Evolutionary conservation across 139 green algal species (phyloP), one percentile per base, ranked within the genome.

Genomic region (Coelastrella sp.): DNA sequence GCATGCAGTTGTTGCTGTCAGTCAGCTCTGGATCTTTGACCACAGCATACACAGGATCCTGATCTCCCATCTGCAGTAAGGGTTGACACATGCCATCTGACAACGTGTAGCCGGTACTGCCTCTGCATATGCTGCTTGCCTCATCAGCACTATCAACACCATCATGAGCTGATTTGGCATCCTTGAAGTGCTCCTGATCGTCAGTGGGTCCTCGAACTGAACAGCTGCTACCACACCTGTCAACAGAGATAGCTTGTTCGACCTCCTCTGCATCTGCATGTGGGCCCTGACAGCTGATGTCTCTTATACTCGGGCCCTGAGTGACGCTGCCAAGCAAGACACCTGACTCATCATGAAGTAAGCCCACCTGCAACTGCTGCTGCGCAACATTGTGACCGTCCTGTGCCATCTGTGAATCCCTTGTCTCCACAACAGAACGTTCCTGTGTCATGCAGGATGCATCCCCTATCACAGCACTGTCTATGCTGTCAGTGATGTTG

Each of bases 141-240:
- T 40, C 27, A 23, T 40, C 27, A 21, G 34, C 68, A 21, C 25
- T 21, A 11, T 35, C 35, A n/a, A 38, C 71, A 64, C 34, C 71
- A 43, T 63, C 71, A 79, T 41, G 41, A 41, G n/a, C 45, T 66
- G 57, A 66, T 6, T 11, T 34, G 13, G 57, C 57, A 66, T 21
- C 27, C 30, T 30, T 21, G 3, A 66, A 9, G 57, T 27, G 6
- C 19, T 66, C 57, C n/a, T 66, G 57, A 11, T 30, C 57, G 19
- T 27, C 62, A 41, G 62, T 30, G 27, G 71, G 71, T 3, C 41
- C 41, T 11, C 21, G 27, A 11, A 79, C 71, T 41, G 71, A 79
- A n/a, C 71, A 79, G 43, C 73, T 81, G 73, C 50, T 67, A 19
- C 73, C 48, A 51, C 73, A 51, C 67, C 37, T 57, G 9, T 76